Base-by-base conservation (phyloP, 129 eudicot genomes). In the Tagetes erecta region DNA sequence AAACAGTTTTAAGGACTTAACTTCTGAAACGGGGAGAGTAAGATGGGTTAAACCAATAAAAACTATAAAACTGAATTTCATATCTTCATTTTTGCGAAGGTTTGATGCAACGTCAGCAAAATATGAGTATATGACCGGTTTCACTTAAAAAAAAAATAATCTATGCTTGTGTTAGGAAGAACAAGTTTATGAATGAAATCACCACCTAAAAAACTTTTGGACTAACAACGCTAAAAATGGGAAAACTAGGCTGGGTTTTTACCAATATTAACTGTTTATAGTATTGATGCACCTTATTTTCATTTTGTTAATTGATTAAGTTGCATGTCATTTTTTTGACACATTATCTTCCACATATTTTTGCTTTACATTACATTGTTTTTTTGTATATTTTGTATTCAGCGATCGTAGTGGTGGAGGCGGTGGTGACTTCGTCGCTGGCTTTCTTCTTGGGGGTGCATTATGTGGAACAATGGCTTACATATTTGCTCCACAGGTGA, bases 401-500 rank as follows among this genome's bases (percentile, higher is more conserved):
- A 91, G 97, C 78, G 91, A 86, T 50, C 80, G 76, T 20, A 86
- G 81, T 46, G 79, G 84, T 78, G 94, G 94, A 78, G 79, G 73
- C 68, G 89, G 87, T 55, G 88, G 89, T 66, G 91, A 92, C 64
- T 92, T 92, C 75, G 59, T 80, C 47, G 94, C 94, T 36, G 94
- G 96, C 46, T 85, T 92, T 70, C 80, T 89, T 78, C 33, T 92
- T 33, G 97, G 97, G 27, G 93, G 97, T 80, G 97, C 97, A 1
- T 58, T 92, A 52, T 87, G 86, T 64, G 97, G 97, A 62, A 82
- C 91, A 33, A 82, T 92, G 70, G 89, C 86, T 38, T 89, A 89
- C 79, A 68, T 89, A 35, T 92, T 83, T 83, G 93, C 97, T 76
- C 97, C 97, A 59, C 96, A 89, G 96, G 97, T 89, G 75, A 78